Evolutionary conservation across 129 eudicot genomes (phyloP).

Genomic region (Glebionis coronaria): DNA sequence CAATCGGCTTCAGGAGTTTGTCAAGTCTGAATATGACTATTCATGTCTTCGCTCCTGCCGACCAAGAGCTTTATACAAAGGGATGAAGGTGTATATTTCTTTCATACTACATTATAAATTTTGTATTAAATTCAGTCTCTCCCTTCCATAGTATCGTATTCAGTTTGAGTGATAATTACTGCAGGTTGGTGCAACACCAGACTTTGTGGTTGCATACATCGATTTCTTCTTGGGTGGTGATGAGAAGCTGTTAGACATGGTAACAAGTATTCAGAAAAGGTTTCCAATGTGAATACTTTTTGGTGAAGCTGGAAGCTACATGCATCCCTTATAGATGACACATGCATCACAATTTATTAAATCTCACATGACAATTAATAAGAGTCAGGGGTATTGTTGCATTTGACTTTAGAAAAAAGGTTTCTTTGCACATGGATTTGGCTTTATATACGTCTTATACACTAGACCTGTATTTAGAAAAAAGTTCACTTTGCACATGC

Average conservation of each 20-base stretch:
- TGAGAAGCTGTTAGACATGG: conserved; percentile 82
- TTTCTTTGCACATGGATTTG: too few relatives aligned
- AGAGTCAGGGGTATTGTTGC: too few relatives aligned
- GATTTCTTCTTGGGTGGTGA: conserved; percentile 92
- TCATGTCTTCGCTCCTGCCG: conserved; percentile 86
- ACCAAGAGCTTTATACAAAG: conserved; percentile 87
- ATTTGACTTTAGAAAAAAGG: too few relatives aligned
- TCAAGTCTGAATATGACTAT: conserved; percentile 87
- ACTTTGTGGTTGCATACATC: conserved; percentile 67
- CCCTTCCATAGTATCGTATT: background rate
- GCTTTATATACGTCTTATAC: too few relatives aligned
- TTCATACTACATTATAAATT: background rate
- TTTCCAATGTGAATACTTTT: conserved; percentile 86
- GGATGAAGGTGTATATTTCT: conserved; percentile 71
- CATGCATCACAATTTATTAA: too few relatives aligned
- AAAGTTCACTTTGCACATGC: too few relatives aligned
- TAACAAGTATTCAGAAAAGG: conserved; percentile 78
- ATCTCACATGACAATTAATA: too few relatives aligned
- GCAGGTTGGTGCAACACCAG: conserved; percentile 87
- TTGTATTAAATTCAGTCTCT: too few relatives aligned
- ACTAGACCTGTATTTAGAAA: too few relatives aligned
- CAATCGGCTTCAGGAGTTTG: conserved; percentile 77
- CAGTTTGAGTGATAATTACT: conserved; percentile 19
- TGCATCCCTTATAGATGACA: conserved; percentile 92
- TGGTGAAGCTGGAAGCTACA: conserved; percentile 88